These are phyloP conservation scores for Globisporangium rhizosaccharum DNA, from an alignment of 352 stramenopile species.

Conservation along the genomic window DNA sequence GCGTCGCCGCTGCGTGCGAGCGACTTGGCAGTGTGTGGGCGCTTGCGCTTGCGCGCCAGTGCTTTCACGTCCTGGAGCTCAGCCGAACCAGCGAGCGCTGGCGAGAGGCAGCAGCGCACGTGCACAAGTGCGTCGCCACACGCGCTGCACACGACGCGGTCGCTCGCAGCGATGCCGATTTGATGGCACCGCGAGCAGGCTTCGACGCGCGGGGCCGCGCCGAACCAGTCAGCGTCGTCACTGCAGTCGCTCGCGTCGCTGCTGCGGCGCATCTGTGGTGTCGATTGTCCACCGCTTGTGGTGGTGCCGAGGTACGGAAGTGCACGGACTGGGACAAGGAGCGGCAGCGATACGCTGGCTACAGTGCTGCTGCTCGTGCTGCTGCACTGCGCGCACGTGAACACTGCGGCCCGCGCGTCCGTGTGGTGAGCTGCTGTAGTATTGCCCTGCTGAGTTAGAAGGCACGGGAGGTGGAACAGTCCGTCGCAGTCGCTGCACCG, in stretches of 20 bases:
- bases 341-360: constrained; percentile 2
- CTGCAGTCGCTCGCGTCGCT: constrained; percentile 1
- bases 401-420: constrained; percentile 8
- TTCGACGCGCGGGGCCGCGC: constrained; percentile 38
- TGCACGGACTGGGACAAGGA: constrained; percentile 31
- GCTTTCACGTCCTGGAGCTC: background rate
- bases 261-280: background rate
- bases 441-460: constrained; percentile 8
- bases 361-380: background rate
- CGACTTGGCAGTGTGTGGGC: background rate
- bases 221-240: constrained; percentile 16
- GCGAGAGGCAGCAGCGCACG: constrained; percentile 21
- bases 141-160: constrained; percentile 24
- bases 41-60: constrained; percentile 5
- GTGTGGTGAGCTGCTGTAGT: background rate
- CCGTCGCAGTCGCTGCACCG: constrained; percentile 32
- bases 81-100: background rate
- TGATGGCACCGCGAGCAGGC: constrained; percentile 56
- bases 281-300: background rate
- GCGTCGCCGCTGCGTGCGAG: background rate
- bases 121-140: constrained; percentile 28
- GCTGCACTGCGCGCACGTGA: constrained; percentile 22
- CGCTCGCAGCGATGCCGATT: constrained; percentile 31
- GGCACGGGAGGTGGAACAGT: constrained; percentile 37
- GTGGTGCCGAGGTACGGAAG: constrained; percentile 18